Base-by-base conservation (phyloP, 768 basidiomycete genomes). In the Tylopilus sp. region DNA sequence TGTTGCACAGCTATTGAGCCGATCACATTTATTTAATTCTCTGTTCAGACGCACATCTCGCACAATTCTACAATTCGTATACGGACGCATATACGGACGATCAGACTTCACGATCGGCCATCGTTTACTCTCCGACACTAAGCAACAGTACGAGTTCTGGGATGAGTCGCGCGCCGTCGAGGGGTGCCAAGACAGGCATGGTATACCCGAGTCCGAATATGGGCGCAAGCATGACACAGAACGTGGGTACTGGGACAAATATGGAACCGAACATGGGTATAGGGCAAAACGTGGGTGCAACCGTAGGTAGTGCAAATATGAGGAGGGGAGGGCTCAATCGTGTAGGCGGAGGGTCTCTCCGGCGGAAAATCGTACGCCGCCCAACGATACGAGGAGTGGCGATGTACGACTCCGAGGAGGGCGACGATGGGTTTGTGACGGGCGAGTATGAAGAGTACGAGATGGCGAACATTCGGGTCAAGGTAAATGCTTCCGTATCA, bases 61-160 rank as follows among this genome's bases (percentile, higher is more conserved):
- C 85, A 0, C 86, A 90, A 47, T 83, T 91, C 64, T 91, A 89
- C 61, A 87, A 91, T 57, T 75, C 84, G 25, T 89, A 89, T 60
- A 73, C 89, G 22, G 81, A 85, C 52, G 72, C 74, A 0, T 89
- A 87, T 64, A 72, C 69, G 4, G 78, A 75, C 4, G 75, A 76
- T 17, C n/a, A 17, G 21, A 40, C 28, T 34, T 22, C 55, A 44
- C 72, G 28, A 59, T 19, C 45, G 10, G 55, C 50, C 51, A 55
- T 31, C 50, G 50, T 37, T 49, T 54, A 19, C 59, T 57, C 44
- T 52, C 50, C 25, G 40, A n/a, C n/a, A 6, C 49, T 41, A 2
- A 53, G 43, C 8, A 31, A 50, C 24, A 29, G 38, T 21, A n/a
- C 24, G 8, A 58, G 46, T 44, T 51, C 61, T 28, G 46, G 51